Evolutionary conservation across 78 protist genomes (phyloP).

Genomic region (Polysphondylium violaceum): DNA sequence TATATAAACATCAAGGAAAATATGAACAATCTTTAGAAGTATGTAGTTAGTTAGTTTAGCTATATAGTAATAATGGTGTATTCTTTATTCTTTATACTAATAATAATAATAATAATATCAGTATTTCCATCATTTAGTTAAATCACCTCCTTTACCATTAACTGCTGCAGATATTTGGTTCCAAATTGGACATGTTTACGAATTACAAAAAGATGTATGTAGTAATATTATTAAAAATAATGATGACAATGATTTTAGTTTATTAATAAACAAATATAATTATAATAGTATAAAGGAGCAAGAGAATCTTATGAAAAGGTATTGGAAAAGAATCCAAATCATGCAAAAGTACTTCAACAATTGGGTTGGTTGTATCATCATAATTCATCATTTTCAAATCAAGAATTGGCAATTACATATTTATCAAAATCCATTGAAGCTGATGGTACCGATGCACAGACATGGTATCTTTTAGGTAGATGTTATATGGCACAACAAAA

Average conservation of each 20-base stretch:
- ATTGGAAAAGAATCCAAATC: constrained; percentile 80
- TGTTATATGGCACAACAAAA: constrained; percentile 90
- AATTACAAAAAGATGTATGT: constrained; percentile 89
- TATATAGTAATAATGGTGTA: not conserved
- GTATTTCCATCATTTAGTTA: constrained; percentile 77
- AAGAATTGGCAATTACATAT: constrained; percentile 71
- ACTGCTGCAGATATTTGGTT: constrained; percentile 88
- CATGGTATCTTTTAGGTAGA: constrained; percentile 91
- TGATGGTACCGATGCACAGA: constrained; percentile 87
- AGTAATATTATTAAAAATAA: not conserved
- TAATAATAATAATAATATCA: constrained; percentile 11
- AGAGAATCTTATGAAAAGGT: constrained; percentile 89
- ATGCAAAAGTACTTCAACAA: constrained; percentile 89
- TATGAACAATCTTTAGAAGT: constrained; percentile 81
- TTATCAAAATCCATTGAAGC: constrained; percentile 79
- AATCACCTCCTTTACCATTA: constrained; percentile 87
- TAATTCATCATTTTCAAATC: constrained; percentile 52
- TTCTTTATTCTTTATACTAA: not conserved
- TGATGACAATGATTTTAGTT: not conserved
- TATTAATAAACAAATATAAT: not conserved
- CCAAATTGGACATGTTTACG: constrained; percentile 92
- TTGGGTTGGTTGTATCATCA: constrained; percentile 91
- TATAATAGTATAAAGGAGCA: constrained; percentile 59
- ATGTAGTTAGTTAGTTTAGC: not conserved
- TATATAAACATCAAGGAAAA: constrained; percentile 89